Conservation (phyloP, 2,329 filamentous ascomycete species). For the Stagonosporopsis tanaceti region DNA sequence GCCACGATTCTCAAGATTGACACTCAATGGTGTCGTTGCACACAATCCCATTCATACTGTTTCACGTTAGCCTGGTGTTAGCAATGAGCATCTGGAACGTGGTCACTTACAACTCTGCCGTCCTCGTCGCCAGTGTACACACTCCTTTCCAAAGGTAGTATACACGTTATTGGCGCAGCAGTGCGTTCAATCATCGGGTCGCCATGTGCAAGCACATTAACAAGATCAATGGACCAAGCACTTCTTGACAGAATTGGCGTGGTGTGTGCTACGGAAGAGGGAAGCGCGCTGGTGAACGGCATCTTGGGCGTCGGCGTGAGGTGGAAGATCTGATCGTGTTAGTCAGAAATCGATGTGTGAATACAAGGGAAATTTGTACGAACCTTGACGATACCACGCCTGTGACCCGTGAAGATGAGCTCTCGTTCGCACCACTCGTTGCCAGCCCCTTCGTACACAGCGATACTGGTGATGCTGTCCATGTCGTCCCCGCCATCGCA, state of each 20-base stretch:
- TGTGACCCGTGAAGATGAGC: slow-evolving; percentile 88
- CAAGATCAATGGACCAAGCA: slow-evolving; percentile 75
- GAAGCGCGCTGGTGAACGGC: slow-evolving; percentile 54
- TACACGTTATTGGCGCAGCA: slow-evolving; percentile 77
- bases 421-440: slow-evolving; percentile 92
- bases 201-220: slow-evolving; percentile 82
- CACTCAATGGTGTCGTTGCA: slow-evolving; percentile 33
- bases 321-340: slow-evolving; percentile 61
- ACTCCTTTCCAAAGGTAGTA: slow-evolving; percentile 80
- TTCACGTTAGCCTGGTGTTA: slow-evolving; percentile 7
- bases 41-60: slow-evolving; percentile 66
- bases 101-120: slow-evolving; percentile 70
- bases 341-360: not conserved
- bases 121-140: slow-evolving; percentile 96
- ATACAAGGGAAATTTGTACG: slow-evolving; percentile 4
- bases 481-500: slow-evolving; percentile 68
- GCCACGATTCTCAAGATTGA: not conserved
- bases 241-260: not conserved
- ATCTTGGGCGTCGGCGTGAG: slow-evolving; percentile 61
- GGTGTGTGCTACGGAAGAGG: not conserved
- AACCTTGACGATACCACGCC: slow-evolving; percentile 80
- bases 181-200: slow-evolving; percentile 63
- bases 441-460: slow-evolving; percentile 89
- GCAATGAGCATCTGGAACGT: not conserved
- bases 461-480: slow-evolving; percentile 81